Base-by-base conservation (phyloP, 768 basidiomycete genomes). In the Dioszegia hungarica region DNA sequence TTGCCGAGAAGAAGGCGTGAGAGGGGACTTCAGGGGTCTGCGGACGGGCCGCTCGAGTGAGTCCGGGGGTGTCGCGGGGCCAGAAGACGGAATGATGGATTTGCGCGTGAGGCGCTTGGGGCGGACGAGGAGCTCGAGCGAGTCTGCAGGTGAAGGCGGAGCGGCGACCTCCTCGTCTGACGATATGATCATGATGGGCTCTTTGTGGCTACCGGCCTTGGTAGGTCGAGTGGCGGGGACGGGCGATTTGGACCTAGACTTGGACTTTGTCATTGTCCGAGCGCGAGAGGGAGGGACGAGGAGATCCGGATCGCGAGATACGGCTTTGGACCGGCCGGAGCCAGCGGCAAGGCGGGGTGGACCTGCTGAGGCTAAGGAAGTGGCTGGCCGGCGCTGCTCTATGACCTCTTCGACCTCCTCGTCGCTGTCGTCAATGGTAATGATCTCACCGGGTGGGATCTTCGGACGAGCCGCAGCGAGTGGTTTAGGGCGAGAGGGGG, bases 141-240 rank as follows among this genome's bases (percentile, higher is more conserved):
- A 49, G 19, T 34, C 31, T n/a, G n/a, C n/a, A n/a, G n/a, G n/a
- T n/a, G n/a, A n/a, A n/a, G n/a, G n/a, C n/a, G n/a, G n/a, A n/a
- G n/a, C n/a, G n/a, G n/a, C n/a, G n/a, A 34, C 31, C 22, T 51
- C 49, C n/a, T 51, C 49, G n/a, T 51, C 49, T 1, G 49, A 51
- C 10, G 49, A 51, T 5, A 34, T 31, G 22, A 51, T 38, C 9
- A 25, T 17, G 34, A 51, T 25, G 27, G 49, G 49, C 25, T 51
- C 20, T 34, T 14, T 14, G 6, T 38, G 34, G 28, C 20, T 51
- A 8, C 47, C 29, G 28, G 33, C 6, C 3, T 10, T 36, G 33
- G 12, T 22, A 20, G 20, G 47, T 36, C 27, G 45, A 10, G 11
- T n/a, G n/a, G n/a, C n/a, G n/a, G n/a, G n/a, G n/a, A n/a, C n/a